phyloP scores from a whole-genome alignment of 2,329 filamentous ascomycete genomes.

The Bipolaris oryzae region DNA sequence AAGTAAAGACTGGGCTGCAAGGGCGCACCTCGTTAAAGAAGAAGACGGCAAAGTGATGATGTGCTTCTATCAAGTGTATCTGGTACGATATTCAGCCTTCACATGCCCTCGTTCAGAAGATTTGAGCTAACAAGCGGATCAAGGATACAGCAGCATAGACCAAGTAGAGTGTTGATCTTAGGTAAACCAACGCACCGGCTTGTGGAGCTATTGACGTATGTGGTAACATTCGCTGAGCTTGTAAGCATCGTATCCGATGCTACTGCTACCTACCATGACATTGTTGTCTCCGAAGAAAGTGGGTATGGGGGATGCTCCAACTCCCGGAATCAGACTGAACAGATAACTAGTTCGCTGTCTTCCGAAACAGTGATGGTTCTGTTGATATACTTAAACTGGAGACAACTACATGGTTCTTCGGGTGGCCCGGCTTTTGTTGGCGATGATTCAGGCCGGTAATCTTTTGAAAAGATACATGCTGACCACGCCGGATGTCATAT shows the following conservation, averaged over 20 bases:
- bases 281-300: background rate
- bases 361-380: slow-evolving; percentile 1
- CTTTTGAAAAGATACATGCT: background rate
- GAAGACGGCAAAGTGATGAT: slow-evolving; percentile 61
- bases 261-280: background rate
- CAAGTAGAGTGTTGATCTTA: slow-evolving; percentile 14
- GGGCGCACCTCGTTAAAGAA: slow-evolving; percentile 59
- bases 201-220: slow-evolving; percentile 1
- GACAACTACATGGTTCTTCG: background rate
- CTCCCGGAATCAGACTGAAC: background rate
- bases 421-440: background rate
- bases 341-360: background rate
- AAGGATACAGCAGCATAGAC: slow-evolving; percentile 28
- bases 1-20: slow-evolving; percentile 60
- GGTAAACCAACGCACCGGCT: background rate
- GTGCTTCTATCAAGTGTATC: slow-evolving; percentile 61
- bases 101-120: background rate
- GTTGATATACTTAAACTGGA: background rate
- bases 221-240: slow-evolving; percentile 2
- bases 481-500: background rate
- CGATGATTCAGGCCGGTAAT: background rate
- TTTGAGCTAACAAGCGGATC: slow-evolving; percentile 11
- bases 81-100: slow-evolving; percentile 50
- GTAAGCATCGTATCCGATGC: background rate
- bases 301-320: background rate